Evolutionary conservation across 495 filamentous ascomycete species (phyloP).

Genomic region (Penicillium daleae): DNA sequence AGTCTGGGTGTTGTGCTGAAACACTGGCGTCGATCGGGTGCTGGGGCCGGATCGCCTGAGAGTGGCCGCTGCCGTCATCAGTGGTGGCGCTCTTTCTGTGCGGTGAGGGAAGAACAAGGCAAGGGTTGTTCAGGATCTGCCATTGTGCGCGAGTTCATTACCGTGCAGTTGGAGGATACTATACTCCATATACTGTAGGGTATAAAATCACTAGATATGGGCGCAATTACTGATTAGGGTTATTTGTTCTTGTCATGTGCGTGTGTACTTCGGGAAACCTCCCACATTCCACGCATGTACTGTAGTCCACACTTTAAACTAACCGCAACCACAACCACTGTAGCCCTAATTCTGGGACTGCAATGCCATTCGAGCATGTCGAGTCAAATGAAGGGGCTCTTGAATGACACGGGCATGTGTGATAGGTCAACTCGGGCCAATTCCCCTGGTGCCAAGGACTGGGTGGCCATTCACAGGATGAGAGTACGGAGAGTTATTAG

Average conservation of each 20-base stretch:
- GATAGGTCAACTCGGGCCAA: background rate
- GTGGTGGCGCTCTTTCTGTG: constrained; percentile 2
- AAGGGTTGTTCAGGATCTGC: background rate
- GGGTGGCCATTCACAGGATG: background rate
- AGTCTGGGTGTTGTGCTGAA: constrained; percentile 4
- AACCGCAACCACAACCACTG: constrained; percentile 4
- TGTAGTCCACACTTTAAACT: background rate
- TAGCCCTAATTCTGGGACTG: background rate
- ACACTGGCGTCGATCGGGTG: constrained; percentile 14
- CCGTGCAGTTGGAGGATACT: too few species aligned
- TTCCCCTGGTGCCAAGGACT: background rate
- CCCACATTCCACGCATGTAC: background rate
- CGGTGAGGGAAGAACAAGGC: background rate
- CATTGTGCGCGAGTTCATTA: background rate
- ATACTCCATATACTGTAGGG: too few species aligned
- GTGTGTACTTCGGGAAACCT: background rate
- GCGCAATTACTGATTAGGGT: constrained; percentile 1
- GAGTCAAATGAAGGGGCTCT: background rate
- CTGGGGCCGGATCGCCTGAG: constrained; percentile 11
- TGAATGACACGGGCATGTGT: background rate
- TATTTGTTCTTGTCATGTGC: constrained; percentile 4
- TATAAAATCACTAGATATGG: too few species aligned
- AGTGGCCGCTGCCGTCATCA: constrained; percentile 12
- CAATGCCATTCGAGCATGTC: background rate
- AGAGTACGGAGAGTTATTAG: background rate